Percentiles rank a stretch among this genome's conserved stretches.
These are phyloP conservation scores for Ophiocordyceps camponoti-leonardi DNA, from an alignment of 2,329 filamentous ascomycete genomes.

Conservation along the genomic window DNA sequence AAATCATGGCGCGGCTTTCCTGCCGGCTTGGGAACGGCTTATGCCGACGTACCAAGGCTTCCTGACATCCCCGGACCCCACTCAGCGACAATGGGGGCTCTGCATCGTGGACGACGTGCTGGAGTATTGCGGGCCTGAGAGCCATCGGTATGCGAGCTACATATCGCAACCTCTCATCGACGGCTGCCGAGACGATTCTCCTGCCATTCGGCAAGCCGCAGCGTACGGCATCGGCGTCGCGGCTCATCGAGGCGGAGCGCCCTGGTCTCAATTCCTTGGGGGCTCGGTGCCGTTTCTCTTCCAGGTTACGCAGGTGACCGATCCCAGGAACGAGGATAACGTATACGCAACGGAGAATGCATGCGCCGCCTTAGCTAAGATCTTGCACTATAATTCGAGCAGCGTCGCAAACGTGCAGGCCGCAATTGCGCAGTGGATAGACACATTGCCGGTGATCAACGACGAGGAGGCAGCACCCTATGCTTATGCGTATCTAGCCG, in stretches of 20 bases:
- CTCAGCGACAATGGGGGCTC: conserved; percentile 94
- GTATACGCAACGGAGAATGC: conserved; percentile 97
- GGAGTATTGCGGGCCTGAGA: conserved; percentile 85
- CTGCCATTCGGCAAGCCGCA: conserved; percentile 87
- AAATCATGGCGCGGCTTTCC: conserved; percentile 72
- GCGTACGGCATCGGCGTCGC: conserved; percentile 93
- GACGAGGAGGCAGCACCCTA: conserved; percentile 96
- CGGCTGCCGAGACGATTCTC: conserved; percentile 70
- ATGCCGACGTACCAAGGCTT: conserved; percentile 76
- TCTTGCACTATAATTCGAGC: conserved; percentile 72
- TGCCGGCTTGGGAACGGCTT: conserved; percentile 74
- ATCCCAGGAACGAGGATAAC: conserved; percentile 79
- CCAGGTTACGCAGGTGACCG: conserved; percentile 62
- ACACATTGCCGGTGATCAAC: conserved; percentile 79
- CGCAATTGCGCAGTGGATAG: conserved; percentile 71
- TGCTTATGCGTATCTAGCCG: conserved; percentile 79
- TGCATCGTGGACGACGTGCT: conserved; percentile 98
- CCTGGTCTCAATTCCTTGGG: conserved; percentile 78
- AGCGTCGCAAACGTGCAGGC: conserved; percentile 63
- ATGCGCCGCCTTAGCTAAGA: conserved; percentile 91
- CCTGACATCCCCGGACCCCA: conserved; percentile 64
- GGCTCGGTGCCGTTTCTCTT: conserved; percentile 69
- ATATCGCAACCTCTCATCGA: conserved; percentile 77
- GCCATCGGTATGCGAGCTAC: conserved; percentile 69
- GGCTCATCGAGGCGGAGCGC: conserved; percentile 73